Percentiles rank a stretch among this genome's conserved stretches.
Conservation (phyloP, 768 basidiomycete genomes). For the Crepidotus variabilis region DNA sequence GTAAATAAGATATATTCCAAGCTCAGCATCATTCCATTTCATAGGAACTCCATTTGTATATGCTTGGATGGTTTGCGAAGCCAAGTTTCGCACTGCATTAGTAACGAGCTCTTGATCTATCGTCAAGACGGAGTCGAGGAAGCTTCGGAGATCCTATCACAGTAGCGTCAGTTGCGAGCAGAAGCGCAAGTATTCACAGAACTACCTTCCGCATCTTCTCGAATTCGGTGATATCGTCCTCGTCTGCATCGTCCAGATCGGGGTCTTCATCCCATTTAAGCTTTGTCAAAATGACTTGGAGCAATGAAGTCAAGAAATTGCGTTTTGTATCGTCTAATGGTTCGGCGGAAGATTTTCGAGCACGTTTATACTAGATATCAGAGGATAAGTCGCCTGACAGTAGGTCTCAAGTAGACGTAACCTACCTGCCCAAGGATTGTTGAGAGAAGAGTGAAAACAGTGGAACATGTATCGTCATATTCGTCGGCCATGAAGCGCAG, state of each 20-base stretch:
- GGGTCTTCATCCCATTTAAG: conserved; percentile 88
- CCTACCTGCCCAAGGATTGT: conserved; percentile 71
- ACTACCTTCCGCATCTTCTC: conserved; percentile 80
- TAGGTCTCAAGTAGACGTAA: conserved; percentile 10
- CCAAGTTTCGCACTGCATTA: conserved; percentile 66
- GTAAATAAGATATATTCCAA: conserved; percentile 89
- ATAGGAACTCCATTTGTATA: conserved; percentile 61
- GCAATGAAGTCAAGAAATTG: conserved; percentile 72
- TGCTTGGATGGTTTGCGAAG: conserved; percentile 69
- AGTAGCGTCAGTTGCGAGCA: conserved; percentile 1
- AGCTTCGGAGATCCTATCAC: conserved; percentile 73
- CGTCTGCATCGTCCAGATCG: conserved; percentile 79
- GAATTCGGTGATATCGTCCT: conserved; percentile 82
- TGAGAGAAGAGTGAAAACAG: conserved; percentile 79
- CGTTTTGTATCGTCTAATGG: conserved; percentile 65
- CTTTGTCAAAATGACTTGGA: conserved; percentile 79
- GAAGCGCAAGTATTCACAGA: background rate
- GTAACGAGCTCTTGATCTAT: conserved; percentile 88
- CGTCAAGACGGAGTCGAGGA: conserved; percentile 82
- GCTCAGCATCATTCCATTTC: conserved; percentile 91
- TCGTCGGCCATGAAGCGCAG: conserved; percentile 87
- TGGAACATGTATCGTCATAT: conserved; percentile 84
- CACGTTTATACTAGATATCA: conserved; percentile 70
- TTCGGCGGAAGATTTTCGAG: conserved; percentile 54
- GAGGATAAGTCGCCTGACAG: conserved; percentile 5